phyloP scores from a whole-genome alignment of 2,329 filamentous ascomycete species.

The Pseudovirgaria hyperparasitica region DNA sequence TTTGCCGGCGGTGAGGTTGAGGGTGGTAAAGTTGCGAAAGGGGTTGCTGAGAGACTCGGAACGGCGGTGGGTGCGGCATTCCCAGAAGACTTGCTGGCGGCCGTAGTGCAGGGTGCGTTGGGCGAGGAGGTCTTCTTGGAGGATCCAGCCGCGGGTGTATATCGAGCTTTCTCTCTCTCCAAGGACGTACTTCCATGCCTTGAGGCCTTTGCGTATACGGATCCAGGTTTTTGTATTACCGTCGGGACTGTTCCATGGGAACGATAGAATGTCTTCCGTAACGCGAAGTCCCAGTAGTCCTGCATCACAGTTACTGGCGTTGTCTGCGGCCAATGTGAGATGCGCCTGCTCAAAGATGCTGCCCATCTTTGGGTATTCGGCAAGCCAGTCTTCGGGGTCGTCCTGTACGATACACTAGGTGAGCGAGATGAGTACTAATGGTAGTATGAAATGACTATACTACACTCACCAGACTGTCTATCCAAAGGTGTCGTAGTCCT shows the following conservation, averaged over 20 bases:
- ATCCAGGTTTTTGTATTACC: too few relatives aligned
- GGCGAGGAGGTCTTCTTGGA: conserved; percentile 13
- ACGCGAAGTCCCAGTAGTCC: too few relatives aligned
- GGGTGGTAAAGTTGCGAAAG: too few relatives aligned
- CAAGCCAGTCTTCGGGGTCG: conserved; percentile 7
- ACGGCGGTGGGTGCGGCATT: conserved; percentile 6
- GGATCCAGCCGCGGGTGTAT: conserved; percentile 9
- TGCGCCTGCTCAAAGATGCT: conserved; percentile 8
- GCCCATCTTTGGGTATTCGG: conserved; percentile 9
- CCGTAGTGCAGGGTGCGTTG: conserved; percentile 12
- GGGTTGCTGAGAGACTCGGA: neutral
- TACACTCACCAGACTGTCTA: conserved; percentile 15
- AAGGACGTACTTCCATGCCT: too few relatives aligned
- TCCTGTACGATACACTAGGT: conserved; percentile 9
- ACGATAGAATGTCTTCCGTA: too few relatives aligned
- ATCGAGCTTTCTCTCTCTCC: too few relatives aligned
- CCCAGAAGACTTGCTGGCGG: conserved; percentile 10
- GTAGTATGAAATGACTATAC: too few relatives aligned
- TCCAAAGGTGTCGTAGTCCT: conserved; percentile 24
- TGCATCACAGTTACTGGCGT: too few relatives aligned
- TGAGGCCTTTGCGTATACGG: too few relatives aligned
- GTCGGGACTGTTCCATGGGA: too few relatives aligned
- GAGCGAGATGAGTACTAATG: too few relatives aligned
- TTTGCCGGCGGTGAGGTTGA: too few relatives aligned
- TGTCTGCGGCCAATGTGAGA: conserved; percentile 9